phyloP scores from a whole-genome alignment of 352 stramenopile genomes.

The Pythium monospermum region DNA sequence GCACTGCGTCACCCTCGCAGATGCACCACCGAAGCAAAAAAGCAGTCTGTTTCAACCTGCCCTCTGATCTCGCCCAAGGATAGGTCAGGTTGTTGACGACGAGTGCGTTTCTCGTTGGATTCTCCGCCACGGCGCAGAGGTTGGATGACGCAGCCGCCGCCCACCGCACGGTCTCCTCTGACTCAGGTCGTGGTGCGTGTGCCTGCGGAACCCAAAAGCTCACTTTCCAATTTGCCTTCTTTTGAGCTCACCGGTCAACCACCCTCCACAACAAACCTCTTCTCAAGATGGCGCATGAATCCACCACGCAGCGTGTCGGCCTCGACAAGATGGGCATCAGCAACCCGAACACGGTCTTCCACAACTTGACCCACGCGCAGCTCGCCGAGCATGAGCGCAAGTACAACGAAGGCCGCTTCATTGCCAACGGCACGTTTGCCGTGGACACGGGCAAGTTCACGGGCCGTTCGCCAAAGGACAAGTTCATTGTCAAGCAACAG shows the following conservation, averaged over 20 bases:
- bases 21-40: background rate
- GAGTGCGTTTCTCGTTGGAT: constrained; percentile 22
- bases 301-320: constrained; percentile 39
- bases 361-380: constrained; percentile 50
- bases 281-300: constrained; percentile 52
- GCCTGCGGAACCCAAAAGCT: background rate
- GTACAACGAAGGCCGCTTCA: constrained; percentile 48
- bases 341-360: constrained; percentile 35
- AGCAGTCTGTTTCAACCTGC: constrained; percentile 1
- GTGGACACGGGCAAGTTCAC: constrained; percentile 66
- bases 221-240: constrained; percentile 30
- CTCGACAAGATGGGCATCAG: constrained; percentile 40
- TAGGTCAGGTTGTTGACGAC: constrained; percentile 6
- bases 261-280: background rate
- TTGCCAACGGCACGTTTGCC: constrained; percentile 57
- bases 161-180: too few species aligned
- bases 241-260: constrained; percentile 10
- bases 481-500: constrained; percentile 55
- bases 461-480: constrained; percentile 52
- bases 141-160: too few species aligned
- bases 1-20: constrained; percentile 9
- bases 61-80: too few species aligned
- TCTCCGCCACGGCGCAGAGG: background rate
- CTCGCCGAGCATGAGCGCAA: constrained; percentile 40
- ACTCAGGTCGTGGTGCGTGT: background rate